Evolutionary conservation across 306 rosid genomes (phyloP), one percentile per base, ranked within the genome.

Genomic region (Cicer arietinum): DNA sequence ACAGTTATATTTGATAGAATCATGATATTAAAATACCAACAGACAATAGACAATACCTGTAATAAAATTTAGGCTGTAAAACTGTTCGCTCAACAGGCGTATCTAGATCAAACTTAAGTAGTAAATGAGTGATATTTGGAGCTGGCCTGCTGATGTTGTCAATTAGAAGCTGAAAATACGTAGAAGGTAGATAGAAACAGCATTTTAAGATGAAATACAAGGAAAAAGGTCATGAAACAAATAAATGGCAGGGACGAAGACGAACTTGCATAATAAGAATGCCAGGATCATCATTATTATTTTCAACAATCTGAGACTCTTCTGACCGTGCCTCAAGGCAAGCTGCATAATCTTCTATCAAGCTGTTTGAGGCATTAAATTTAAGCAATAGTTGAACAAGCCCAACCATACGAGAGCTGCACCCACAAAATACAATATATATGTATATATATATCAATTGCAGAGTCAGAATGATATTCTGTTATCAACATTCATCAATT

Each of bases 311-410:
- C 83, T 89, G 94, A 76, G 77, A 85, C 79, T 89, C 97, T 80
- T 90, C 96, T 6, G 93, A 88, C 71, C 93, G 83, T 79, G 88
- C 84, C 82, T 91, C 98, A 17, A 94, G 96, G 90, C 98, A 94
- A 66, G 96, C 96, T 69, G 98, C 98, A 88, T 94, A 94, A 88
- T 94, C 98, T 86, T 94, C 98, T 58, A 94, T 76, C 80, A 94
- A 85, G 78, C 83, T 89, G 84, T 80, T 91, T 39, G 90, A 86
- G 53, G 97, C 85, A 78, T 86, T 90, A 60, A 90, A 89, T 83
- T 94, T 89, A 35, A 94, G 86, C 87, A 94, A 83, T 65, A 91
- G 74, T 54, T 77, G 96, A 79, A 94, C 96, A 72, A 94, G 95
- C 86, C 97, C 96, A 79, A 80, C 89, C 95, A 91, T 91, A 70